Conservation (phyloP, 495 filamentous ascomycete species). For the Hypomontagnella monticulosa region DNA sequence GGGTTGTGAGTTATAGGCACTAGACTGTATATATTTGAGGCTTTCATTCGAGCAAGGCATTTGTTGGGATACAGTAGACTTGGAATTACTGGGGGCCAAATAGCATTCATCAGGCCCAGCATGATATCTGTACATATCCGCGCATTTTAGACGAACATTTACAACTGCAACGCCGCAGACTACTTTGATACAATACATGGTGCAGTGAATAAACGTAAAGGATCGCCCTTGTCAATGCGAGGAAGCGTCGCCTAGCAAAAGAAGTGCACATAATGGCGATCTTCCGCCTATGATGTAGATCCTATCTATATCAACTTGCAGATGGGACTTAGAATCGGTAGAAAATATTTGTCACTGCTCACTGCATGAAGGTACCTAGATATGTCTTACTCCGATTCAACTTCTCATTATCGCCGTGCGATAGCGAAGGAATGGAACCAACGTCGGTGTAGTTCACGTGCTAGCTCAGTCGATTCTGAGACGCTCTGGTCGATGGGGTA, state of each 20-base stretch:
- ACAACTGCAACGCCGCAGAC: slow-evolving; percentile 1
- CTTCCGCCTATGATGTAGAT: too few relatives aligned
- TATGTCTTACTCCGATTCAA: neutral
- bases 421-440: neutral
- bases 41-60: slow-evolving; percentile 11
- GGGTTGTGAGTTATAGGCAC: slow-evolving; percentile 1
- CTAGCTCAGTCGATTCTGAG: neutral
- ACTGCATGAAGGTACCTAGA: too few relatives aligned
- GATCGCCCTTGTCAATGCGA: neutral
- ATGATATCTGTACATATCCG: slow-evolving; percentile 28
- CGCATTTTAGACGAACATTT: slow-evolving; percentile 28
- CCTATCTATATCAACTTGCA: too few relatives aligned
- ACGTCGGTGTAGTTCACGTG: neutral
- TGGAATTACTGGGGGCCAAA: slow-evolving; percentile 10
- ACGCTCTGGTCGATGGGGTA: neutral
- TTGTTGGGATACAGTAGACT: slow-evolving; percentile 29
- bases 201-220: neutral
- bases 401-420: too few relatives aligned
- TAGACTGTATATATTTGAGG: slow-evolving; percentile 34
- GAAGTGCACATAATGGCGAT: too few relatives aligned
- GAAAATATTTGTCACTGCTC: too few relatives aligned
- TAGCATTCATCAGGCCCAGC: neutral
- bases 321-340: too few relatives aligned
- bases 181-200: neutral
- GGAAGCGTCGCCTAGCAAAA: neutral